Evolutionary conservation across 2,329 filamentous ascomycete genomes (phyloP).

Genomic region (Alternaria novae-zelandiae): DNA sequence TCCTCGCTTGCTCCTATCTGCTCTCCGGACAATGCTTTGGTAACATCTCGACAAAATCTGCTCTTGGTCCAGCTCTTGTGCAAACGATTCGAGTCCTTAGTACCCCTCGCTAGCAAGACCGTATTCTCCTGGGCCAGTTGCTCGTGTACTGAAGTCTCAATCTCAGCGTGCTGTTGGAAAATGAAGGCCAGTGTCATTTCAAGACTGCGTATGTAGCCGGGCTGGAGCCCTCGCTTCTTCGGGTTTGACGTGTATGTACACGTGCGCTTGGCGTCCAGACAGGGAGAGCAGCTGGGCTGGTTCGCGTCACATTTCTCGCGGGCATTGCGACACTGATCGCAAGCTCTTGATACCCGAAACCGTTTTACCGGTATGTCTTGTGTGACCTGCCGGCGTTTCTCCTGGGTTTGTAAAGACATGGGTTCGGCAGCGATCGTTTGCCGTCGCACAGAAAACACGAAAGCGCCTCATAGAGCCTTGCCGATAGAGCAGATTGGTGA

Average conservation of each 20-base stretch:
- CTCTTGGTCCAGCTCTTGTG: conserved; percentile 69
- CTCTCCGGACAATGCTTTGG: conserved; percentile 62
- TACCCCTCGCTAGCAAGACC: conserved; percentile 59
- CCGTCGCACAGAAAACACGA: neutral
- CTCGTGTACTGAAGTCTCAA: conserved; percentile 63
- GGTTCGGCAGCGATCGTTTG: neutral
- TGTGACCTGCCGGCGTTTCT: conserved; percentile 25
- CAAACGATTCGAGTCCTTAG: conserved; percentile 61
- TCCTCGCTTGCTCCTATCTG: conserved; percentile 18
- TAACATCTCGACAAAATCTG: conserved; percentile 66
- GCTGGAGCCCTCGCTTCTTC: conserved; percentile 78
- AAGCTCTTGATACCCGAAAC: conserved; percentile 70
- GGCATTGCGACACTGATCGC: conserved; percentile 69
- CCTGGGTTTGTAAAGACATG: conserved; percentile 28
- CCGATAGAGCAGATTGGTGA: neutral
- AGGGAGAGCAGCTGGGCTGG: conserved; percentile 70
- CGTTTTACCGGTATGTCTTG: conserved; percentile 51
- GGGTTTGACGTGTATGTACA: conserved; percentile 76
- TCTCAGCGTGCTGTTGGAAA: conserved; percentile 58
- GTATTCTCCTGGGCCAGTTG: conserved; percentile 59
- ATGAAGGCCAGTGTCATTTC: conserved; percentile 64
- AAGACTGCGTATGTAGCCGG: conserved; percentile 58
- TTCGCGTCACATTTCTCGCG: conserved; percentile 76
- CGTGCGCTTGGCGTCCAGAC: conserved; percentile 64
- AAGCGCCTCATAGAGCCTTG: neutral